Base-by-base conservation (phyloP, 805 yeast genomes). In the Wickerhamomyces rabaulensis region DNA sequence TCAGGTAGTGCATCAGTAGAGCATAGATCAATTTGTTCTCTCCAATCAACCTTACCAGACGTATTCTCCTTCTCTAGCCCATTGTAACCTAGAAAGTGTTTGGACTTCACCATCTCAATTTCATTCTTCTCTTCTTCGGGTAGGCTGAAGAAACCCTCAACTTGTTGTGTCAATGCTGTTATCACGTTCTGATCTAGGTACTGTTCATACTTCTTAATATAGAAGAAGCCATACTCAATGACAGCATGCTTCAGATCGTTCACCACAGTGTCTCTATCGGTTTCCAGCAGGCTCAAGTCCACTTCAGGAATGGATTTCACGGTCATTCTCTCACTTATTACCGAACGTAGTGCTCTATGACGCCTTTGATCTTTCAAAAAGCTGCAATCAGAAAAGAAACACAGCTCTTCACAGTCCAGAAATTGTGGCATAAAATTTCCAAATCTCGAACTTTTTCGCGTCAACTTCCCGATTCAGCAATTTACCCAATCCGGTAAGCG, bases 21-120 rank as follows among this genome's bases (percentile, higher is more conserved):
- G 4, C 69, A 73, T 46, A 73, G 62, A 51, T 73, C 78, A 22
- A 73, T 68, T 53, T 74, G 78, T 49, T 74, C 79, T 47, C 78
- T 62, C 78, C 78, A 73, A 45, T 73, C 78, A 4, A 72, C 65
- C 23, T 65, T 66, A 25, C 57, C 52, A 2, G 74, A 73, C 0
- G 77, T 72, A 41, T 71, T 70, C 52, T 73, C 77, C 50, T 71
- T 70, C 27, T 72, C 76, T 16, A 73, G 50, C 3, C 70, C 65
- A 39, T 71, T 70, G 52, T 73, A 74, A 1, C 78, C 79, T 36
- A 74, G 54, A 48, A 74, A 74, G 50, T 73, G 77, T 9, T 69
- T 73, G 7, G 70, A 67, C 39, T 71, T 55, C 17, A 67, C 61
- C 76, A 73, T 57, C 17, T 67, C 71, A 42, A 70, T 59, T 10